phyloP scores from a whole-genome alignment of 768 basidiomycete species.

The Naganishia vaughanmartiniae region DNA sequence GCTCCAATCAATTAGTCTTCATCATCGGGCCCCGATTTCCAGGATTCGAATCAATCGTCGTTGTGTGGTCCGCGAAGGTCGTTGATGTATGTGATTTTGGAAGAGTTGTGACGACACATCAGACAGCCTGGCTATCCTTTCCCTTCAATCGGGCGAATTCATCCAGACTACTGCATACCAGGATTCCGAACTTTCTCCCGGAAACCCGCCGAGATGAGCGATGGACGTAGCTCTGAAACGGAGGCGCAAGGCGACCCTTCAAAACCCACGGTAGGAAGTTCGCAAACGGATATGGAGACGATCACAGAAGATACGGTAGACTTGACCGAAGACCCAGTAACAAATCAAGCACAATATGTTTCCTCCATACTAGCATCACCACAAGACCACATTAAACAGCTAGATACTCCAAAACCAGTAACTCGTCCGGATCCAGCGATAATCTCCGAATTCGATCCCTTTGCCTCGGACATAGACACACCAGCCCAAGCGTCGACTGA shows the following conservation, averaged over 20 bases:
- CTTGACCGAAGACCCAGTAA: not conserved
- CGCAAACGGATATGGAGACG: not conserved
- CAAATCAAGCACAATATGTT: not conserved
- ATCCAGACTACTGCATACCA: too few species aligned
- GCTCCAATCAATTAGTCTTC: not conserved
- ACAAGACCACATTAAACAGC: not conserved
- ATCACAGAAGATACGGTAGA: not conserved
- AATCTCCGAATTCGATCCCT: constrained; percentile 33
- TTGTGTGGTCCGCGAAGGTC: too few species aligned
- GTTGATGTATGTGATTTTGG: too few species aligned
- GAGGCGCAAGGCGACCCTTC: not conserved
- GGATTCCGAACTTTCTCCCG: not conserved
- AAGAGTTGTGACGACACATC: too few species aligned
- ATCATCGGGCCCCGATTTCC: not conserved
- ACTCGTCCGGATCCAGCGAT: constrained; percentile 14
- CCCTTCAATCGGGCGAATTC: too few species aligned
- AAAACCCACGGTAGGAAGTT: not conserved
- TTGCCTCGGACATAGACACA: constrained; percentile 7
- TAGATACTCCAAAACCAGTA: not conserved
- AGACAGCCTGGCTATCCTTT: too few species aligned
- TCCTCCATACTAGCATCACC: not conserved
- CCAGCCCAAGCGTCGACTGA: not conserved
- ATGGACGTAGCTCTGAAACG: not conserved
- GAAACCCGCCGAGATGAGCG: not conserved
- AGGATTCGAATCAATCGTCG: too few species aligned